Conservation (phyloP, 2,329 filamentous ascomycete genomes). For the Colletotrichum eleusines region DNA sequence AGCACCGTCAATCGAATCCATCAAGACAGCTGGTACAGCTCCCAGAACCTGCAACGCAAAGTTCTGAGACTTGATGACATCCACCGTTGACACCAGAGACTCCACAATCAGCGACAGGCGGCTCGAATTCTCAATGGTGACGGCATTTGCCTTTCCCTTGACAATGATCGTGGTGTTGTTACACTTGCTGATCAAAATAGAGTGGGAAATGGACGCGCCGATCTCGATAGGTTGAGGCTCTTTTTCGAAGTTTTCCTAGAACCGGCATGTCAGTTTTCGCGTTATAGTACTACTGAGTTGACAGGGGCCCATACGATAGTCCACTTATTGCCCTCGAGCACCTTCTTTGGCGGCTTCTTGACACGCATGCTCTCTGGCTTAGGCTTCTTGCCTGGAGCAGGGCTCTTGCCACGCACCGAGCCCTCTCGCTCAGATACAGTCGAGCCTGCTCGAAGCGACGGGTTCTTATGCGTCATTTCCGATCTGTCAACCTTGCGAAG, state of each 20-base stretch:
- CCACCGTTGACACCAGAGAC: slow-evolving; percentile 88
- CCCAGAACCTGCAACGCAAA: slow-evolving; percentile 95
- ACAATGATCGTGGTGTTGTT: slow-evolving; percentile 91
- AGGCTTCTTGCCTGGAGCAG: slow-evolving; percentile 87
- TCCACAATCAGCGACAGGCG: slow-evolving; percentile 90
- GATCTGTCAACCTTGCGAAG: slow-evolving; percentile 94
- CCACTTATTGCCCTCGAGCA: slow-evolving; percentile 93
- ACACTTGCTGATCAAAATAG: slow-evolving; percentile 91
- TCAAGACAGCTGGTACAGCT: slow-evolving; percentile 84
- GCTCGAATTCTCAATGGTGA: slow-evolving; percentile 91
- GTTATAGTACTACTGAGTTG: neutral
- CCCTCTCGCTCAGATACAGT: slow-evolving; percentile 72
- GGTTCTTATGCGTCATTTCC: slow-evolving; percentile 99
- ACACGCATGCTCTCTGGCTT: slow-evolving; percentile 88
- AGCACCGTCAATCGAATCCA: slow-evolving; percentile 94
- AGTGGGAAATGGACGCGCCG: slow-evolving; percentile 85
- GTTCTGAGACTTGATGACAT: slow-evolving; percentile 94
- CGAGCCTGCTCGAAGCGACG: slow-evolving; percentile 80
- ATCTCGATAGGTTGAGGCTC: slow-evolving; percentile 80
- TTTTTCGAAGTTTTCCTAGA: slow-evolving; percentile 90
- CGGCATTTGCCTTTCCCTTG: slow-evolving; percentile 95
- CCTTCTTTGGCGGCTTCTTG: slow-evolving; percentile 84
- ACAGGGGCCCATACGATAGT: slow-evolving; percentile 72
- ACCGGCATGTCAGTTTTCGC: neutral
- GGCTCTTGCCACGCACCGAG: slow-evolving; percentile 79